Base-by-base conservation (phyloP, 306 rosid species). In the Prunus dulcis region DNA sequence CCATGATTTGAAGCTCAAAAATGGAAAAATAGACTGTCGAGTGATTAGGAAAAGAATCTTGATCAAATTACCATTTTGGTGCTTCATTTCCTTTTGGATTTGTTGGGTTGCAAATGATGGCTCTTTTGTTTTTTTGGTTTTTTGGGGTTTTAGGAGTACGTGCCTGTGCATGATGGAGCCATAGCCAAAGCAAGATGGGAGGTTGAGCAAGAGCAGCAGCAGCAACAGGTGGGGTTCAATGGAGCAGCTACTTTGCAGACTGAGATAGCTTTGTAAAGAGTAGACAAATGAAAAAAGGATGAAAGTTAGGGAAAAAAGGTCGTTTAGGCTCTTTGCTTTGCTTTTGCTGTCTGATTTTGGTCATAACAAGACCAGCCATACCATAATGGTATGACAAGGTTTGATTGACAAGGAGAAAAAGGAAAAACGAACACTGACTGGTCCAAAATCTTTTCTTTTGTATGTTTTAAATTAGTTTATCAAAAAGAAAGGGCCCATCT, bases 111-210 rank as follows among this genome's bases (percentile, higher is more conserved):
- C 27, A 76, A 53, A 75, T 74, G 76, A 3, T 46, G 71, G 3
- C 70, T 22, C 58, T 41, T 22, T 49, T 41, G 30, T 9, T 17
- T 65, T 46, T 51, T 49, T 41, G 30, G 15, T 22, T 65, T 46
- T 51, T 56, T 23, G 18, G 45, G 53, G 71, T 51, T 67, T 45
- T 71, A 88, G 91, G 91, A 83, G 75, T 88, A 88, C 74, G 88
- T 83, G 69, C 91, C 91, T 41, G 88, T 74, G 41, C 91, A 85
- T 77, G 86, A 85, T 77, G 89, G 88, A 64, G 86, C 50, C 58
- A 76, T 88, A 58, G 80, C 86, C 32, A 83, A 81, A 73, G 84
- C 81, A 79, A 81, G 61, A 62, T 88, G 88, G 91, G 88, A 83
- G 69, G 73, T 79, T 71, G 88, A 71, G 83, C 82, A 78, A 50